Conservation (phyloP, 352 stramenopile genomes). For the Globisporangium middletonii region DNA sequence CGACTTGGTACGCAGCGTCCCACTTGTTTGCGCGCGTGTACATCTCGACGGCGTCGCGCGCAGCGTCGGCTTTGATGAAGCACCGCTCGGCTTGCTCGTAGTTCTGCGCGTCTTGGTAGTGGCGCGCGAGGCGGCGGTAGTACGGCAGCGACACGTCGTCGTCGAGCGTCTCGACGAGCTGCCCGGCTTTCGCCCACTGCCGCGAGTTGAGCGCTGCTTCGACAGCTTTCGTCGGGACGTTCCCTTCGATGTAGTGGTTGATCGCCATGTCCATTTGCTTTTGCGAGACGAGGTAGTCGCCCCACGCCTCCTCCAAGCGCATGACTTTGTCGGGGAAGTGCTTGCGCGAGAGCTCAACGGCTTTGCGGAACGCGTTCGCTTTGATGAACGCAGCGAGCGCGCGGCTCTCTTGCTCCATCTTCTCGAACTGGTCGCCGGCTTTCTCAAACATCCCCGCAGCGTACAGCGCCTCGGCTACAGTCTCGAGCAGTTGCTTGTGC, state of each 20-base stretch:
- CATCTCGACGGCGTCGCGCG: conserved; percentile 91
- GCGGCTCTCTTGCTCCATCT: conserved; percentile 88
- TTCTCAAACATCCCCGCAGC: conserved; percentile 90
- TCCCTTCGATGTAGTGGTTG: conserved; percentile 95
- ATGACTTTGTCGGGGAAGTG: conserved; percentile 90
- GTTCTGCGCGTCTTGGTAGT: conserved; percentile 88
- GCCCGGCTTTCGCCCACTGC: conserved; percentile 90
- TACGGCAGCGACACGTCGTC: conserved; percentile 88
- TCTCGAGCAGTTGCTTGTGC: conserved; percentile 87
- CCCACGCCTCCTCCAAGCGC: conserved; percentile 90
- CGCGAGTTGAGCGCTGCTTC: conserved; percentile 90
- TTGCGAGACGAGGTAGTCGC: conserved; percentile 89
- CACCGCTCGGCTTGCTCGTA: conserved; percentile 87
- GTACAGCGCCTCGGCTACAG: conserved; percentile 86
- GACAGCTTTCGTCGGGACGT: conserved; percentile 89
- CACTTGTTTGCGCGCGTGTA: conserved; percentile 92
- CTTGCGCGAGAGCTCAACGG: conserved; percentile 89
- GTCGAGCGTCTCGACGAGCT: conserved; percentile 90
- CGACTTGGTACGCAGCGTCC: conserved; percentile 91
- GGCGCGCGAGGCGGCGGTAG: conserved; percentile 81
- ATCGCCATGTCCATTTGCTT: conserved; percentile 96
- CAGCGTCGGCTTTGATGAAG: conserved; percentile 89
- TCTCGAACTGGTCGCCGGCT: conserved; percentile 92
- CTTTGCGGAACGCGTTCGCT: conserved; percentile 89
- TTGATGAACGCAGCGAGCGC: conserved; percentile 91